Evolutionary conservation across 2,329 filamentous ascomycete genomes (phyloP).

Genomic region (Coccinonectria pachysandricola): DNA sequence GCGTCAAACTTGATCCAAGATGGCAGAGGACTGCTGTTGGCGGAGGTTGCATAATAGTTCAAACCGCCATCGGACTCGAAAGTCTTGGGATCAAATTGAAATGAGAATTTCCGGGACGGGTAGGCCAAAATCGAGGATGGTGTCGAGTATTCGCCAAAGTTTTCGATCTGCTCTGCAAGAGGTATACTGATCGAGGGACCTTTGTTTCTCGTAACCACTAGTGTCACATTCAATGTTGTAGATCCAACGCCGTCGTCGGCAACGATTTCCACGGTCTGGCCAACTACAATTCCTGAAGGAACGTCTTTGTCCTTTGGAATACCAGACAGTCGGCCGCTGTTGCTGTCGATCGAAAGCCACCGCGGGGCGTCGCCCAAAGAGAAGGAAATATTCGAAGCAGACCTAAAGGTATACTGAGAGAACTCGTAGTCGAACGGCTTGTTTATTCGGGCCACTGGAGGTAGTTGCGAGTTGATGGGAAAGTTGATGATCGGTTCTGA

Average conservation of each 20-base stretch:
- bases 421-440: slow-evolving; percentile 62
- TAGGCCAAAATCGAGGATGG: slow-evolving; percentile 49
- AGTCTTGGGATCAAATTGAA: slow-evolving; percentile 45
- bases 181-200: slow-evolving; percentile 46
- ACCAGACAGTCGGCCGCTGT: slow-evolving; percentile 56
- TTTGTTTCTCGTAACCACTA: slow-evolving; percentile 55
- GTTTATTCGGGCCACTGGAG: slow-evolving; percentile 62
- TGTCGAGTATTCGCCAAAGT: slow-evolving; percentile 48
- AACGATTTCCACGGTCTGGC: slow-evolving; percentile 52
- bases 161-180: slow-evolving; percentile 45
- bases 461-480: slow-evolving; percentile 76
- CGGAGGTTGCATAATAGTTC: slow-evolving; percentile 68
- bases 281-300: slow-evolving; percentile 41
- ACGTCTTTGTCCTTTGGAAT: slow-evolving; percentile 50
- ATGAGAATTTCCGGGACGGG: slow-evolving; percentile 42
- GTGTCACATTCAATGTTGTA: slow-evolving; percentile 52
- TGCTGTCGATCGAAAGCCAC: slow-evolving; percentile 66
- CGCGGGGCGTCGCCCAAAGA: slow-evolving; percentile 52
- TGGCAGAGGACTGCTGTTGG: slow-evolving; percentile 71
- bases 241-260: slow-evolving; percentile 59
- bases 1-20: slow-evolving; percentile 75
- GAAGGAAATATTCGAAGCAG: slow-evolving; percentile 55
- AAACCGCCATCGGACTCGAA: slow-evolving; percentile 50
- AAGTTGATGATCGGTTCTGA: slow-evolving; percentile 43
- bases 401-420: slow-evolving; percentile 62